These are phyloP conservation scores for Penicillium diatomitis DNA, from an alignment of 495 filamentous ascomycete genomes.

Conservation along the genomic window DNA sequence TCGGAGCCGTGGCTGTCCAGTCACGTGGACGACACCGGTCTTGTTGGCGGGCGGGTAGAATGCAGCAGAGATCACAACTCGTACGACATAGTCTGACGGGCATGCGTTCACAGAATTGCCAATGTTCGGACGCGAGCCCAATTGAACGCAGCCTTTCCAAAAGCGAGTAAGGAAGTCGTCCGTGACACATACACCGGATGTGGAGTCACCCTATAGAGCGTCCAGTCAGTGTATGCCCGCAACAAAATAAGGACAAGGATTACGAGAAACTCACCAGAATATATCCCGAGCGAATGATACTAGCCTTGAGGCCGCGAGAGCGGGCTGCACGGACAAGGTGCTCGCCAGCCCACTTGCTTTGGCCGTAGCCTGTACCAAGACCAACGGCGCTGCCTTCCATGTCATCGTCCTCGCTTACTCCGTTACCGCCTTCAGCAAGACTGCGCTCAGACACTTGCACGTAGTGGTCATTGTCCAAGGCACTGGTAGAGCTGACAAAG, in stretches of 20 bases:
- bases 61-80: constrained; percentile 64
- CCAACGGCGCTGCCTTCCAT: constrained; percentile 55
- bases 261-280: constrained; percentile 42
- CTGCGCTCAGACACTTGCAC: constrained; percentile 60
- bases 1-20: constrained; percentile 67
- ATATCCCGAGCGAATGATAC: constrained; percentile 80
- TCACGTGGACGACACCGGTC: constrained; percentile 65
- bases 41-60: constrained; percentile 47
- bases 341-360: constrained; percentile 80
- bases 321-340: constrained; percentile 77
- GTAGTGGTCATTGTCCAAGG: constrained; percentile 75
- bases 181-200: constrained; percentile 64
- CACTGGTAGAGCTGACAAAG: constrained; percentile 81
- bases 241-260: too few relatives aligned
- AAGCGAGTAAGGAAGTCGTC: constrained; percentile 92
- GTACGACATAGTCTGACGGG: constrained; percentile 76
- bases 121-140: constrained; percentile 63
- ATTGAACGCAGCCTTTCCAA: constrained; percentile 81
- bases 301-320: constrained; percentile 61
- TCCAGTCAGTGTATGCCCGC: too few relatives aligned
- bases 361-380: constrained; percentile 80
- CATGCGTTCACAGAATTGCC: constrained; percentile 86
- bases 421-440: constrained; percentile 38
- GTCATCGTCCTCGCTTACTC: constrained; percentile 55
- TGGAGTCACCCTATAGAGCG: constrained; percentile 42